Evolutionary conservation across 1,139 yeast species (phyloP).

Genomic region (Magnusiomyces sp.): DNA sequence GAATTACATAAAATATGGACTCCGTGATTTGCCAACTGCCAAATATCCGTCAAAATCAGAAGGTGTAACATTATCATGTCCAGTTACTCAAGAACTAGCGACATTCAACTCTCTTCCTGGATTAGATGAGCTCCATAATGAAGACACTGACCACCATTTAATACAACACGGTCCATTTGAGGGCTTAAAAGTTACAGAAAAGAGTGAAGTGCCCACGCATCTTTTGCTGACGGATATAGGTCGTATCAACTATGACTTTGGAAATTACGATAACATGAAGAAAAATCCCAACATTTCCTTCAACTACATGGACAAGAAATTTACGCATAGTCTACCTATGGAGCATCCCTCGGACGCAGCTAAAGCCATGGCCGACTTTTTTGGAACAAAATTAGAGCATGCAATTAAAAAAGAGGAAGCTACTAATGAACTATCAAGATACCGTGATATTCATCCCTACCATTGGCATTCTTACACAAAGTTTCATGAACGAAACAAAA

Average conservation of each 20-base stretch:
- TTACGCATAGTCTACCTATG: background rate
- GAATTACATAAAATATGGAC: conserved; percentile 11
- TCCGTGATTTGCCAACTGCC: conserved; percentile 14
- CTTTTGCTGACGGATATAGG: conserved; percentile 9
- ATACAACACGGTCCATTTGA: background rate
- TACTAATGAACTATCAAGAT: background rate
- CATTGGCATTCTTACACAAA: too few species aligned
- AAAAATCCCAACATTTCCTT: background rate
- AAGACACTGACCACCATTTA: background rate
- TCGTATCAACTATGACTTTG: background rate
- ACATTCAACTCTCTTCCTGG: conserved; percentile 9
- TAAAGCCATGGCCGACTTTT: background rate
- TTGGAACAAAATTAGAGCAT: background rate
- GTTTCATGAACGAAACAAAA: too few species aligned
- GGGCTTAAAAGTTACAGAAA: background rate
- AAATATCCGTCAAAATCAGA: conserved; percentile 11
- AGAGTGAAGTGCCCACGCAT: conserved; percentile 7
- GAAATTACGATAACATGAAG: background rate
- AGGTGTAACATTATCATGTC: conserved; percentile 15
- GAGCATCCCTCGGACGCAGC: background rate
- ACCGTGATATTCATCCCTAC: conserved; percentile 1
- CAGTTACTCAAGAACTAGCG: conserved; percentile 12
- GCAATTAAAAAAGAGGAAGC: background rate
- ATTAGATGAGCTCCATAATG: background rate
- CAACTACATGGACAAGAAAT: background rate